Evolutionary conservation across 768 basidiomycete genomes (phyloP).

Genomic region (Plicaturopsis crispa): DNA sequence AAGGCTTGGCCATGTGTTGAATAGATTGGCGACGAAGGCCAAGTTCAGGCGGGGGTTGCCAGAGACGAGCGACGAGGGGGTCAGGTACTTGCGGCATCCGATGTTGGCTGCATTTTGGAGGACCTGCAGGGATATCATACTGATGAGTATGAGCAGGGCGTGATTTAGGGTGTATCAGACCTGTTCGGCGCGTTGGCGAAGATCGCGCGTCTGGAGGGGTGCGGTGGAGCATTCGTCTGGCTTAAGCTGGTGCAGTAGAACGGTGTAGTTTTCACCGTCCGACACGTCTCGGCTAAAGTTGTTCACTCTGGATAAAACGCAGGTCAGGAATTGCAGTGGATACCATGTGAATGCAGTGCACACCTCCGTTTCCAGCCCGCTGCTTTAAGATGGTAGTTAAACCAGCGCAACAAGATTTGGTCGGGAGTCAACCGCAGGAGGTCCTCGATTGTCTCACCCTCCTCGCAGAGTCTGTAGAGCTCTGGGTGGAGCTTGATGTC

Average conservation of each 20-base stretch:
- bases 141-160: background rate
- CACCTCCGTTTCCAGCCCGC: constrained; percentile 88
- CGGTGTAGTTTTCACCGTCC: constrained; percentile 96
- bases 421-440: constrained; percentile 90
- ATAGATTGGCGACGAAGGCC: constrained; percentile 96
- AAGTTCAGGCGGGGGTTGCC: constrained; percentile 98
- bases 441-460: constrained; percentile 96
- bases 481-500: constrained; percentile 99
- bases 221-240: constrained; percentile 88
- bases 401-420: constrained; percentile 97
- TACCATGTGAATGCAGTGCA: constrained; percentile 7
- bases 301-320: constrained; percentile 61
- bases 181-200: constrained; percentile 83
- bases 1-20: constrained; percentile 95
- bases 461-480: constrained; percentile 91
- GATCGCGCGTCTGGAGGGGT: constrained; percentile 80
- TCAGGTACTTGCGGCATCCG: constrained; percentile 93
- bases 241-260: constrained; percentile 92
- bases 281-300: constrained; percentile 98
- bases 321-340: background rate
- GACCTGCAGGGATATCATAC: constrained; percentile 34
- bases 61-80: constrained; percentile 81
- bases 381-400: constrained; percentile 96
- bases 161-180: constrained; percentile 17
- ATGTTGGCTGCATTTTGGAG: constrained; percentile 91